Percentiles rank a stretch among this genome's conserved stretches.
Conservation (phyloP, 495 filamentous ascomycete species). For the Trichoderma erinaceum region DNA sequence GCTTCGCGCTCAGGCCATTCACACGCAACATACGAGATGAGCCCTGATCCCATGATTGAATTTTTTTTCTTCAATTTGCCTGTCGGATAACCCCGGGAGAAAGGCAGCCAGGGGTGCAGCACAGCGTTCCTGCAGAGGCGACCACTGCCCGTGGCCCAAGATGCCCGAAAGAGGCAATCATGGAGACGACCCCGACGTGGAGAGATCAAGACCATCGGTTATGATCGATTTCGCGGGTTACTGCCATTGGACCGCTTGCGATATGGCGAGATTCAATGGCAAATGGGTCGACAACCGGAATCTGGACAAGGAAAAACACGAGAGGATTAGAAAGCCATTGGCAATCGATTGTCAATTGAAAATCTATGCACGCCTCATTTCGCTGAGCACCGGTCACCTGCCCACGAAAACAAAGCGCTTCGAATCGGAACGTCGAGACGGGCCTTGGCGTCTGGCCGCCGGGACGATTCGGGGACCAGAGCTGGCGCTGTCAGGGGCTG, state of each 20-base stretch:
- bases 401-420: slow-evolving; percentile 11
- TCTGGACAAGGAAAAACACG: not conserved
- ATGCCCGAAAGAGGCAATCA: slow-evolving; percentile 11
- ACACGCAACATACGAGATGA: slow-evolving; percentile 11
- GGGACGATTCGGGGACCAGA: slow-evolving; percentile 1
- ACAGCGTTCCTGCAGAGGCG: slow-evolving; percentile 4
- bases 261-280: not conserved
- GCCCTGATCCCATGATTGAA: not conserved
- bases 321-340: not conserved
- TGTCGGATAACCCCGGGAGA: not conserved
- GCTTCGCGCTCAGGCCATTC: slow-evolving; percentile 6
- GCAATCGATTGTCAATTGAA: not conserved
- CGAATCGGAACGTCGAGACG: slow-evolving; percentile 12
- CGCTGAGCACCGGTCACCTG: not conserved
- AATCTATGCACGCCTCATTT: not conserved
- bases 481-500: slow-evolving; percentile 7
- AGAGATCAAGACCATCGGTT: not conserved
- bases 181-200: not conserved
- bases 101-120: not conserved
- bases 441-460: not conserved
- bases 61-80: not conserved
- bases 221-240: not conserved
- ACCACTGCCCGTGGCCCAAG: not conserved
- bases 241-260: not conserved
- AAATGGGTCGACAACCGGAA: not conserved